A percentile compares a stretch with the other conserved stretches of the same genome.
Evolutionary conservation across 352 stramenopile species (phyloP).

Genomic region (Nothophytophthora sp.): DNA sequence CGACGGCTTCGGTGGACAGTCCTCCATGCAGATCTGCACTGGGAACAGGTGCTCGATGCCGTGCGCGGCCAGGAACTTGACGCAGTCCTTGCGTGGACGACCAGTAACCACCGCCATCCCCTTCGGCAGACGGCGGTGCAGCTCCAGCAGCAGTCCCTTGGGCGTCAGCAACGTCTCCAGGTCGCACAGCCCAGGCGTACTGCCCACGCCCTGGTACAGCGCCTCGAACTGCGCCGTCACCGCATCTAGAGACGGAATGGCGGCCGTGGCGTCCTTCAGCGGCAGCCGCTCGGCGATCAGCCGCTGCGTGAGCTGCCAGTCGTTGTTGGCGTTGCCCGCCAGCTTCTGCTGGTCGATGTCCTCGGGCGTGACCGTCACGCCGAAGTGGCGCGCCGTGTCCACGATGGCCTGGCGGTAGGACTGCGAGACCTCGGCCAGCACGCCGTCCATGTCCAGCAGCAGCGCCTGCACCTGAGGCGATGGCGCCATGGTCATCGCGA

Average conservation of each 20-base stretch:
- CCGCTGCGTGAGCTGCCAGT: constrained; percentile 95
- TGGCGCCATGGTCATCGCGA: constrained; percentile 11
- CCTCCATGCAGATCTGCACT: constrained; percentile 95
- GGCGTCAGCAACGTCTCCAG: constrained; percentile 92
- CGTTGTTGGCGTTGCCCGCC: constrained; percentile 96
- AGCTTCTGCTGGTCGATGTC: constrained; percentile 93
- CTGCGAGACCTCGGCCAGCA: constrained; percentile 94
- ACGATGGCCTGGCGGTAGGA: constrained; percentile 95
- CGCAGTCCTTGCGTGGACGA: constrained; percentile 92
- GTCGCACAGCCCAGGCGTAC: constrained; percentile 78
- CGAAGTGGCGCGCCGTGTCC: constrained; percentile 86
- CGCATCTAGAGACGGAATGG: constrained; percentile 77
- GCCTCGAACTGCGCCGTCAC: constrained; percentile 95
- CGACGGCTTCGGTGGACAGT: constrained; percentile 94
- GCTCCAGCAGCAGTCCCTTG: constrained; percentile 82
- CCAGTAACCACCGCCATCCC: constrained; percentile 93
- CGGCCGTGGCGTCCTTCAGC: background rate
- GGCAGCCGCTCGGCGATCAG: constrained; percentile 62
- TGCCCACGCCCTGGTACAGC: constrained; percentile 91
- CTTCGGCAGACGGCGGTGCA: constrained; percentile 78
- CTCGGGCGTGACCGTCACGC: constrained; percentile 81
- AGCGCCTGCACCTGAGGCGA: constrained; percentile 65
- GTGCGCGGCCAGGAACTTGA: constrained; percentile 92
- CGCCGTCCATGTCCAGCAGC: constrained; percentile 97
- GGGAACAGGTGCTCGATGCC: constrained; percentile 88